A percentile compares a stretch with the other conserved stretches of the same genome.
phyloP scores from a whole-genome alignment of 495 filamentous ascomycete species.

The Penicillium crystallinum region DNA sequence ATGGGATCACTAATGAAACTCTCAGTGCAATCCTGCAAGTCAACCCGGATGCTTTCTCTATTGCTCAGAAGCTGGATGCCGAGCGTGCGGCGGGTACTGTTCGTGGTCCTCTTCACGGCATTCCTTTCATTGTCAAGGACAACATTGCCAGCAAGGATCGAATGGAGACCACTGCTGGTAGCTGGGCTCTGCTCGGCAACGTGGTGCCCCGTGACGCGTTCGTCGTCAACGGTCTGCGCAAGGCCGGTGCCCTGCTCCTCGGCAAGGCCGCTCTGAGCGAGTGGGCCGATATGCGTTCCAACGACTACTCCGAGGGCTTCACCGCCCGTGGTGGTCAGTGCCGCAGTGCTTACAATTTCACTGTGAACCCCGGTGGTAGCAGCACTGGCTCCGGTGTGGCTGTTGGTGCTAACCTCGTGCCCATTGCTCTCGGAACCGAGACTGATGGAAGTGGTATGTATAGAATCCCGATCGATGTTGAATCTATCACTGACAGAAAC shows the following conservation, averaged over 20 bases:
- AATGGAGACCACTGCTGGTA: slow-evolving; percentile 62
- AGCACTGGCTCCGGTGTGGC: slow-evolving; percentile 59
- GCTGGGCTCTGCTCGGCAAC: slow-evolving; percentile 56
- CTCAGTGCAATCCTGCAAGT: slow-evolving; percentile 51
- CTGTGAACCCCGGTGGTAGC: slow-evolving; percentile 61
- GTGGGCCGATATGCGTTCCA: slow-evolving; percentile 71
- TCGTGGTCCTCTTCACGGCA: slow-evolving; percentile 61
- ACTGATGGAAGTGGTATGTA: slow-evolving; percentile 57
- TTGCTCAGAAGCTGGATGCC: slow-evolving; percentile 53
- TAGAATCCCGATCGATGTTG: background rate
- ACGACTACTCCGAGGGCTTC: slow-evolving; percentile 67
- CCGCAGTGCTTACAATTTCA: slow-evolving; percentile 63
- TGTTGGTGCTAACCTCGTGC: slow-evolving; percentile 56
- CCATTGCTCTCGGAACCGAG: slow-evolving; percentile 66
- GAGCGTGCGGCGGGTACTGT: slow-evolving; percentile 52
- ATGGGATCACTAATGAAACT: background rate
- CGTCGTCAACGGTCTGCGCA: slow-evolving; percentile 55
- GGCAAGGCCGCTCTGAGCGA: slow-evolving; percentile 67
- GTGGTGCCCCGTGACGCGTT: slow-evolving; percentile 61
- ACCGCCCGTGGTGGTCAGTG: slow-evolving; percentile 60
- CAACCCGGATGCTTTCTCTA: slow-evolving; percentile 56
- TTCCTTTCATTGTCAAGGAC: slow-evolving; percentile 71
- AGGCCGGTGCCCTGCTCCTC: slow-evolving; percentile 62
- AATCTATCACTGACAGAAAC: background rate
- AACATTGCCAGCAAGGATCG: slow-evolving; percentile 67